Evolutionary conservation across 1,284 basidiomycete species (phyloP).

Genomic region (Pholiota adiposa): DNA sequence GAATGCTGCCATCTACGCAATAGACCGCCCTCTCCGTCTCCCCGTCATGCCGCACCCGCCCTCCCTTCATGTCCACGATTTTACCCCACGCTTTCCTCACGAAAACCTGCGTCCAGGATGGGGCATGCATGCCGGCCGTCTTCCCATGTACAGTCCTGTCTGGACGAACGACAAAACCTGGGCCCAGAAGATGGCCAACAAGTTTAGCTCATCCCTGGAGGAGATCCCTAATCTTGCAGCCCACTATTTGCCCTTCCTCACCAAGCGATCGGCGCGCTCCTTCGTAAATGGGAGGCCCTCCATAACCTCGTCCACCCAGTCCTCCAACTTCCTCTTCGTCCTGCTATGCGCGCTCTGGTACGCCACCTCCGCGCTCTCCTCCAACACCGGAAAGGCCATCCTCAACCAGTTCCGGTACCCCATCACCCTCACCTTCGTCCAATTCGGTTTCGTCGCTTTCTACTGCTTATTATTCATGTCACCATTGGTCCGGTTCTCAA

Average conservation of each 20-base stretch:
- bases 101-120: slow-evolving; percentile 21
- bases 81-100: slow-evolving; percentile 21
- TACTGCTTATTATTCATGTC: slow-evolving; percentile 87
- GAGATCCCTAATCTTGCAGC: slow-evolving; percentile 29
- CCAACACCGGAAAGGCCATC: slow-evolving; percentile 90
- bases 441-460: slow-evolving; percentile 92
- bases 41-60: slow-evolving; percentile 18
- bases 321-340: slow-evolving; percentile 53
- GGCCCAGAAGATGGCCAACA: slow-evolving; percentile 27
- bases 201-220: slow-evolving; percentile 28
- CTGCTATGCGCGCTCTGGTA: slow-evolving; percentile 83
- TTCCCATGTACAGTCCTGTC: slow-evolving; percentile 34
- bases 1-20: slow-evolving; percentile 28
- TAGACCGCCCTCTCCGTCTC: slow-evolving; percentile 12
- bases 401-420: slow-evolving; percentile 87
- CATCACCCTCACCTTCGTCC: slow-evolving; percentile 94
- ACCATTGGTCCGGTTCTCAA: slow-evolving; percentile 68
- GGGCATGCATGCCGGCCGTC: slow-evolving; percentile 28
- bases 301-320: slow-evolving; percentile 29
- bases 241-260: slow-evolving; percentile 27
- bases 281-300: slow-evolving; percentile 30
- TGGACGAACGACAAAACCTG: slow-evolving; percentile 36
- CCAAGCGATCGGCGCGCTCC: slow-evolving; percentile 30
- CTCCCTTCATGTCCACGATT: slow-evolving; percentile 23
- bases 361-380: slow-evolving; percentile 82